Evolutionary conservation across 176 grass and related monocot genomes (phyloP).

Genomic region (Bromus sterilis): DNA sequence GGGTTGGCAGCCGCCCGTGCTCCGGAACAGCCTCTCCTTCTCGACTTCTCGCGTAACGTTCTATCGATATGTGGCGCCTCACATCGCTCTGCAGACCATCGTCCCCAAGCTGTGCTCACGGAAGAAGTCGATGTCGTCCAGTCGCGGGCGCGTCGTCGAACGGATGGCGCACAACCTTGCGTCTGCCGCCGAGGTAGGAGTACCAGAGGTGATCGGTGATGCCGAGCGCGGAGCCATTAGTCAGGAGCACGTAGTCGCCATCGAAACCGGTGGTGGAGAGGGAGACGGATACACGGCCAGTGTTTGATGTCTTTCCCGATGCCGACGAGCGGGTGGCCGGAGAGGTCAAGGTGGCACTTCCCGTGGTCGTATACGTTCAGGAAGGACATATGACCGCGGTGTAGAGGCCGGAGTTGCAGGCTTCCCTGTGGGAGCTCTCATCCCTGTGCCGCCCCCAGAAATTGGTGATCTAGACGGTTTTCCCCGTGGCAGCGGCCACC

Average conservation of each 20-base stretch:
- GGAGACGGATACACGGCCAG: neutral
- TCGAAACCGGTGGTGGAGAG: conserved; percentile 6
- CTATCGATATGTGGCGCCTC: too few relatives aligned
- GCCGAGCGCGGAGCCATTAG: neutral
- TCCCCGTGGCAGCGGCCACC: neutral
- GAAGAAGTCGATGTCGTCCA: conserved; percentile 9
- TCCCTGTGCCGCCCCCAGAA: conserved; percentile 1
- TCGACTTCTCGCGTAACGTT: too few relatives aligned
- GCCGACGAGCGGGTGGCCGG: neutral
- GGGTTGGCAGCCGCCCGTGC: too few relatives aligned
- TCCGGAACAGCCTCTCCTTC: too few relatives aligned
- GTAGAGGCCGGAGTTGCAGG: neutral
- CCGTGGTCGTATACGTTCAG: neutral
- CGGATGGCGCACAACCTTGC: neutral
- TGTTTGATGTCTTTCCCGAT: conserved; percentile 1
- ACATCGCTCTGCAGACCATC: too few relatives aligned
- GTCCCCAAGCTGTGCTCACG: neutral
- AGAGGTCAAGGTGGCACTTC: neutral
- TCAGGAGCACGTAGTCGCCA: neutral
- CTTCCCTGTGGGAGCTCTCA: neutral
- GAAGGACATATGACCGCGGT: neutral
- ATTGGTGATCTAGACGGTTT: neutral
- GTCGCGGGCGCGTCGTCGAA: conserved; percentile 5
- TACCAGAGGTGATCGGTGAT: conserved; percentile 10
- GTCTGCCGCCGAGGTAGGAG: neutral